Evolutionary conservation across 192 early-diverging fungal genomes (phyloP), one percentile per base, ranked within the genome.

Genomic region (Paraglomus brasilianum): DNA sequence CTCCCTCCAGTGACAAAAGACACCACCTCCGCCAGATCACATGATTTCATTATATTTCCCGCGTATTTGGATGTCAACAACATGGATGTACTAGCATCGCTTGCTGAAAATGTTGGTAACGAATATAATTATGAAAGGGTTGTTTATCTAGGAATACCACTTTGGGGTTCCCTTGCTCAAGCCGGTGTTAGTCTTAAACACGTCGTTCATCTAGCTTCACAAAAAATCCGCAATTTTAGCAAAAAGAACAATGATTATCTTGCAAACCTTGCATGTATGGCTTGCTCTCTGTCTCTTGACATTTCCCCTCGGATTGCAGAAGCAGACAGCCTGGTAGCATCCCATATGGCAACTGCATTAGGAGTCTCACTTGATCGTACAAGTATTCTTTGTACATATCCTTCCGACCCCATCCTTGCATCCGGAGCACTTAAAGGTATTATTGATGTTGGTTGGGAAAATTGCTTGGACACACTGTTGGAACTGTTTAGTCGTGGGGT

Each of bases 311-410:
- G 15, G n/a, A 59, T 59, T 0, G 57, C 57, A 59, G 15, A 53
- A 8, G 51, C 30, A 19, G 51, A 53, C 0, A 53, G 19, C 15
- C 41, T 59, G 57, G 41, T 59, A 40, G 38, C 36, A 39, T 59
- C 38, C 41, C 57, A 59, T 59, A 59, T 59, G 38, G 38, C 38
- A 59, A 59, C 38, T 59, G 15, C 38, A 39, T 39, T 59, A 59
- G n/a, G 38, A 21, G 21, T 8, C n/a, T 59, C 57, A 59, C 15
- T 22, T 58, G 14, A 59, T 59, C 15, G 38, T n/a, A 59, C 57
- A 59, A n/a, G 15, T 41, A 2, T 59, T 59, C 38, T 59, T 59
- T 59, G 57, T n/a, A 59, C n/a, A 58, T 58, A 58, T 58, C 56
- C 56, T 58, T 58, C 56, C 40, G 38, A 58, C 40, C 21, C 38